Evolutionary conservation across 345 rosid genomes (phyloP).

Genomic region (Pistacia vera): DNA sequence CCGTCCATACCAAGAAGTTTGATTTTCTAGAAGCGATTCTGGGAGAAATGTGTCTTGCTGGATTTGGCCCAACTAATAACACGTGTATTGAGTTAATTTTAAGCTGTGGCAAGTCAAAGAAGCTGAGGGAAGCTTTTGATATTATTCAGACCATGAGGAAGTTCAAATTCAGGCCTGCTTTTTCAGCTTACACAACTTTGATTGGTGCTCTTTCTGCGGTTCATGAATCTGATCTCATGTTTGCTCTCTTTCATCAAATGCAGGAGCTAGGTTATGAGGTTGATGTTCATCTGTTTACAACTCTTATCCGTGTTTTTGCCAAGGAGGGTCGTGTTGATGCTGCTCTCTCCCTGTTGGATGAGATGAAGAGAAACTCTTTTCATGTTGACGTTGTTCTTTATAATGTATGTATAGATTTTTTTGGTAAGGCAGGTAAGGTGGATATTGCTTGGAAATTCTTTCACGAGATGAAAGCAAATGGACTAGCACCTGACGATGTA

Average conservation of each 20-base stretch:
- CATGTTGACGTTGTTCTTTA: conserved; percentile 86
- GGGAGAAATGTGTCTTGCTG: conserved; percentile 87
- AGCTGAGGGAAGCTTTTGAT: conserved; percentile 76
- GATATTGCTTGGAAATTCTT: conserved; percentile 99
- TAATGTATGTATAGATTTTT: conserved; percentile 92
- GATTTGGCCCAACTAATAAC: conserved; percentile 67
- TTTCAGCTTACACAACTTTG: conserved; percentile 86
- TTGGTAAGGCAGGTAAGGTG: conserved; percentile 86
- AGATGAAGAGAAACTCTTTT: conserved; percentile 80
- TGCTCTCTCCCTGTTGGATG: conserved; percentile 84
- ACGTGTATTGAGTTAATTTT: conserved; percentile 59
- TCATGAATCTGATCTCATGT: conserved; percentile 68
- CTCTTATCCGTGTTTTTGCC: conserved; percentile 80
- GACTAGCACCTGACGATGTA: conserved; percentile 83
- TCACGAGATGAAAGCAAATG: conserved; percentile 77
- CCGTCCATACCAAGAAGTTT: conserved; percentile 30
- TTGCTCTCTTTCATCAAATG: conserved; percentile 83
- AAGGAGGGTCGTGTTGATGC: conserved; percentile 81
- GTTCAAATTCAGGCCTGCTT: conserved; percentile 89
- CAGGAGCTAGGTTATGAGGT: conserved; percentile 94
- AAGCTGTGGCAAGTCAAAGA: conserved; percentile 59
- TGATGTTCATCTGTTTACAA: conserved; percentile 79
- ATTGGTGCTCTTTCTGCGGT: conserved; percentile 79
- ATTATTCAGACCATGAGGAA: conserved; percentile 80
- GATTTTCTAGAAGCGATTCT: conserved; percentile 65